Evolutionary conservation across 1,139 yeast species (phyloP).

Genomic region (Lodderomyces elongisporus): DNA sequence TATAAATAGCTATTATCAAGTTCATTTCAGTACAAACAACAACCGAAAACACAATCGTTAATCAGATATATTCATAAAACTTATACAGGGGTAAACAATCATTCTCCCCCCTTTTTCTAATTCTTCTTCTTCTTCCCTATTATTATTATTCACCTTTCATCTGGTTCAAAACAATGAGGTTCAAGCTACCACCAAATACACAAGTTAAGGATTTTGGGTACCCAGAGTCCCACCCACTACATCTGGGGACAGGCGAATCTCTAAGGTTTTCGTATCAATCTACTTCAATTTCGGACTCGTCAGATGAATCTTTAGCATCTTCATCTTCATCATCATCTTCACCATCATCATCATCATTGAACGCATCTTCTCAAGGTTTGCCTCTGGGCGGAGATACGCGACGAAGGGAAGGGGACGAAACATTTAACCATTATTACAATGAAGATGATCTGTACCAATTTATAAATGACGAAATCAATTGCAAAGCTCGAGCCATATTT

Average conservation of each 20-base stretch:
- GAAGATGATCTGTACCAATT: conserved; percentile 8
- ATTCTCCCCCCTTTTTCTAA: too few species aligned
- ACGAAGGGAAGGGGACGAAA: conserved; percentile 2
- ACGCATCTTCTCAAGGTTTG: not conserved
- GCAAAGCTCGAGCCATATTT: conserved; percentile 77
- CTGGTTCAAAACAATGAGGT: conserved; percentile 1
- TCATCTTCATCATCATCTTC: conserved; percentile 6
- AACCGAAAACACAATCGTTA: too few species aligned
- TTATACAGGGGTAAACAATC: too few species aligned
- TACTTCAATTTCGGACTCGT: conserved; percentile 1
- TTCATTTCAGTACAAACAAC: too few species aligned
- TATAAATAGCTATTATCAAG: too few species aligned
- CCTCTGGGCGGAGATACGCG: not conserved
- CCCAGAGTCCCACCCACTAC: conserved; percentile 39
- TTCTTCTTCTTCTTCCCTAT: too few species aligned
- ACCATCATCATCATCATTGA: conserved; percentile 1
- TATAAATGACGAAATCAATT: conserved; percentile 36
- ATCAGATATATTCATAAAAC: too few species aligned
- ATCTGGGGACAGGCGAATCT: conserved; percentile 2
- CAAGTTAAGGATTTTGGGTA: conserved; percentile 79
- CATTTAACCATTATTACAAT: conserved; percentile 5
- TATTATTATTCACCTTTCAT: too few species aligned
- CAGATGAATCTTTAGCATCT: conserved; percentile 4
- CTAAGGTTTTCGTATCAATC: not conserved
- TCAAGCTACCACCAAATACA: conserved; percentile 24